Evolutionary conservation across 768 basidiomycete genomes (phyloP), one percentile per base, ranked within the genome.

Genomic region (Leccinum rimulosum): DNA sequence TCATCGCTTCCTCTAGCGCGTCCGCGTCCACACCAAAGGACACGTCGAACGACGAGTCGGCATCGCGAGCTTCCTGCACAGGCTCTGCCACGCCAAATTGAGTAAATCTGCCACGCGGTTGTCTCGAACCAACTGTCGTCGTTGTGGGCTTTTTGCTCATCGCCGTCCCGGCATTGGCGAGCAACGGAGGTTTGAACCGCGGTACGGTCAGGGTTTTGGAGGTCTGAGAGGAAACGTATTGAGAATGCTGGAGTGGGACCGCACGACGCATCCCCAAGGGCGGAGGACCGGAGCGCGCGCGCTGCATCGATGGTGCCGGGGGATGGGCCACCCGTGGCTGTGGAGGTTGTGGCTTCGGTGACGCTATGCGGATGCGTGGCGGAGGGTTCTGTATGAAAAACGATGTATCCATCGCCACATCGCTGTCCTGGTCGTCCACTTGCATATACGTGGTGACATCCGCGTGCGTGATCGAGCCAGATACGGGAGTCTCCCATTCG

Each of bases 11-110:
- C 57, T 73, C 71, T n/a, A 74, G 55, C 1, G 61, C 64, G 28
- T 73, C 71, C 2, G 53, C 56, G 38, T 73, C 71, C 61, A 73
- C 11, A 28, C 64, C 71, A 54, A 73, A 74, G 11, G 71, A 73
- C 15, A 73, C 38, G 36, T 74, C 71, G 38, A 73, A 73, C 0
- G 71, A 73, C 25, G 73, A 73, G 33, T 74, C 73, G 4, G 67
- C 52, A 22, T 71, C 70, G 47, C 57, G 54, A 25, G 2, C 17
- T 19, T 30, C 17, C 43, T 47, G 64, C 48, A 6, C 38, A 4
- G 31, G 53, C 25, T 56, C 43, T 19, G 43, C 40, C 28, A 33
- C 50, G 6, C 36, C 11, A 2, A 4, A n/a, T 40, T 53, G 57
- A 25, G 51, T 17, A 33, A 15, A 11, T 25, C 10, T 22, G n/a